Evolutionary conservation across 1,139 yeast genomes (phyloP).

Genomic region (Saccharomyces hybrid): DNA sequence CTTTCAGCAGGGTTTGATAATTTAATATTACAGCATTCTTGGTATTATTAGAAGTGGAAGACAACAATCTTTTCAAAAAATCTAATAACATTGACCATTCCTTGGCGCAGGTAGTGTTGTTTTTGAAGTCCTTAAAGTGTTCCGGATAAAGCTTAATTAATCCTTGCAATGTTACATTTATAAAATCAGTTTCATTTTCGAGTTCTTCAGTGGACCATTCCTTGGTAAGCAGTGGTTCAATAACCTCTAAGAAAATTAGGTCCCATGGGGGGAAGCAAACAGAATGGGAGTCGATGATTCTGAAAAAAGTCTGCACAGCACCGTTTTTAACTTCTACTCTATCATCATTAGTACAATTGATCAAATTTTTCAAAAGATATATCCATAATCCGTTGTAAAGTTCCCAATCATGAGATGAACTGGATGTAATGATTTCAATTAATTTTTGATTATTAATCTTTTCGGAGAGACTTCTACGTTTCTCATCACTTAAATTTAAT

Average conservation of each 20-base stretch:
- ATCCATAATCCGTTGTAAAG: conserved; percentile 46
- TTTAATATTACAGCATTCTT: conserved; percentile 39
- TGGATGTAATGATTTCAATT: conserved; percentile 13
- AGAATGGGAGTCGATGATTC: conserved; percentile 77
- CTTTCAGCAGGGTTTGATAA: conserved; percentile 48
- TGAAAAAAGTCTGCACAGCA: conserved; percentile 78
- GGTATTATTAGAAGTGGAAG: conserved; percentile 38
- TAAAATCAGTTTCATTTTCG: conserved; percentile 20
- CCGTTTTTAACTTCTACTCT: conserved; percentile 85
- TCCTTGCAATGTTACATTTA: conserved; percentile 31
- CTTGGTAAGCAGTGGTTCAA: conserved; percentile 35
- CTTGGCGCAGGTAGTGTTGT: conserved; percentile 6
- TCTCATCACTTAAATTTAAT: conserved; percentile 5
- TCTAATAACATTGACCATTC: conserved; percentile 24
- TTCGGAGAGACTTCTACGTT: conserved; percentile 6
- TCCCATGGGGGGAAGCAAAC: conserved; percentile 50
- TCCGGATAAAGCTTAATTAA: conserved; percentile 29
- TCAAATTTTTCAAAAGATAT: conserved; percentile 53
- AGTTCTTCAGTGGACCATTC: conserved; percentile 22
- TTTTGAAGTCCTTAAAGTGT: conserved; percentile 20
- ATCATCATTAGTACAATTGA: conserved; percentile 53
- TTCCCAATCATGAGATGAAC: conserved; percentile 8
- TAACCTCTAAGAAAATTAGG: conserved; percentile 45
- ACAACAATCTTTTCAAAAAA: conserved; percentile 16
- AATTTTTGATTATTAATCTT: conserved; percentile 10